A percentile compares a stretch with the other conserved stretches of the same genome.
These are phyloP conservation scores for Pittosporum tobira DNA, from an alignment of 129 eudicot genomes.

Conservation along the genomic window DNA sequence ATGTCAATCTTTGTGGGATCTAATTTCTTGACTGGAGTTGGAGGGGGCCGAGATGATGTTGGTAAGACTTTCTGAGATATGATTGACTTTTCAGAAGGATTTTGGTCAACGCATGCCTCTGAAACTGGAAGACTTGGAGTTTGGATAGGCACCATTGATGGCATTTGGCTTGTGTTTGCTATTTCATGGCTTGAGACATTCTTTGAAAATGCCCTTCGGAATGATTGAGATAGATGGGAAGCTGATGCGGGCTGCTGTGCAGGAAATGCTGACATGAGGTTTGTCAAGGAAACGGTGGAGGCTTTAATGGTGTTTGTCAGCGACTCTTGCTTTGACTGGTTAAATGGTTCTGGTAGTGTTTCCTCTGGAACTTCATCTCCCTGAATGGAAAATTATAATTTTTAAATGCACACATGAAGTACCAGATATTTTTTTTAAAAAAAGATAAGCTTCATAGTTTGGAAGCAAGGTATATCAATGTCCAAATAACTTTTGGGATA, in stretches of 20 bases:
- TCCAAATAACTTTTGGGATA: no score
- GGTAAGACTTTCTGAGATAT: not conserved
- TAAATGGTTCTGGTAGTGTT: constrained; percentile 50
- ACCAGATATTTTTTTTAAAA: no score
- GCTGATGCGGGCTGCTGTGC: constrained; percentile 22
- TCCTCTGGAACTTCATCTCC: constrained; percentile 68
- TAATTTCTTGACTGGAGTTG: constrained; percentile 42
- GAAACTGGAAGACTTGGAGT: constrained; percentile 13
- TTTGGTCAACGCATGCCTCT: constrained; percentile 3
- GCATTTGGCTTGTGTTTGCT: constrained; percentile 10
- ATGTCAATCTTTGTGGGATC: constrained; percentile 16
- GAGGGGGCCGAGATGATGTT: constrained; percentile 20
- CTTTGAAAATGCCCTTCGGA: constrained; percentile 42
- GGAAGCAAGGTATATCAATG: no score
- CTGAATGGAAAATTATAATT: constrained; percentile 14
- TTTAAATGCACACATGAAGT: no score
- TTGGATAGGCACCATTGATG: constrained; percentile 5
- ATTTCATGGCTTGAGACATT: constrained; percentile 9
- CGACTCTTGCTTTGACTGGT: constrained; percentile 10
- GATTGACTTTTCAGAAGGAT: constrained; percentile 3
- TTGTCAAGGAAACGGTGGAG: not conserved
- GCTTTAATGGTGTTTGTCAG: constrained; percentile 1
- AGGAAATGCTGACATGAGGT: not conserved
- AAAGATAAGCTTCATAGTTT: no score
- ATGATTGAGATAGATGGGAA: constrained; percentile 51